Percentiles rank a stretch among this genome's conserved stretches.
phyloP scores from a whole-genome alignment of 441 rosid genomes.

The Jatropha multifida region DNA sequence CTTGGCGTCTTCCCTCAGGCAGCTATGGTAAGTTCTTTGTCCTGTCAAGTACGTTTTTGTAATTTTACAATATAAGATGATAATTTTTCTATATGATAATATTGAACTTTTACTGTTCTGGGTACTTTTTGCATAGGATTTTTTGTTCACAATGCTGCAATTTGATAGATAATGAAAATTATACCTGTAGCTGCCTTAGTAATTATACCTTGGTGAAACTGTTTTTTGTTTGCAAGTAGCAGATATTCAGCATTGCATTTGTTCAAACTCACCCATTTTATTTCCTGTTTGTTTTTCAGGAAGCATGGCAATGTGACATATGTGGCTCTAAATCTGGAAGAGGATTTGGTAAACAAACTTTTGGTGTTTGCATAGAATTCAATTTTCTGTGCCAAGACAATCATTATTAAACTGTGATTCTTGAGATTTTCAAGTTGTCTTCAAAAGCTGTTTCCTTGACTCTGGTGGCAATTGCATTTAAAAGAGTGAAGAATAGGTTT shows the following conservation, averaged over 20 bases:
- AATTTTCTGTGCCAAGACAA: conserved; percentile 1
- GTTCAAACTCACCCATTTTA: background rate
- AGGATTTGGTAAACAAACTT: conserved; percentile 83
- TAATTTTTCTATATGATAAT: background rate
- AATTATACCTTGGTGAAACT: background rate
- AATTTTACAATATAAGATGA: background rate
- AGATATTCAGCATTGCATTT: background rate
- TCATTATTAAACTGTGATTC: background rate
- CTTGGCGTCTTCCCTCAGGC: conserved; percentile 97
- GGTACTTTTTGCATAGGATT: background rate
- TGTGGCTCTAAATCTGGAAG: conserved; percentile 94
- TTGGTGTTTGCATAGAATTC: background rate
- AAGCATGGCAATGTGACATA: conserved; percentile 97
- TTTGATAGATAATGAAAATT: too few species aligned
- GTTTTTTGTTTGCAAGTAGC: background rate
- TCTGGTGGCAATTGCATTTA: background rate
- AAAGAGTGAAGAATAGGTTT: background rate
- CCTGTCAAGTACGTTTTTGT: background rate
- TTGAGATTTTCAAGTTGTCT: background rate
- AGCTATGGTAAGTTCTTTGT: conserved; percentile 69
- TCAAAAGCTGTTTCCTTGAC: conserved; percentile 5
- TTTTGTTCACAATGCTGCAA: background rate
- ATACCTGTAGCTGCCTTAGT: background rate
- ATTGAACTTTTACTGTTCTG: background rate
- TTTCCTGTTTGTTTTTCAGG: conserved; percentile 45